Percentiles rank a stretch among this genome's conserved stretches.
Conservation (phyloP, 2,329 filamentous ascomycete genomes). For the Colletotrichum filicis region DNA sequence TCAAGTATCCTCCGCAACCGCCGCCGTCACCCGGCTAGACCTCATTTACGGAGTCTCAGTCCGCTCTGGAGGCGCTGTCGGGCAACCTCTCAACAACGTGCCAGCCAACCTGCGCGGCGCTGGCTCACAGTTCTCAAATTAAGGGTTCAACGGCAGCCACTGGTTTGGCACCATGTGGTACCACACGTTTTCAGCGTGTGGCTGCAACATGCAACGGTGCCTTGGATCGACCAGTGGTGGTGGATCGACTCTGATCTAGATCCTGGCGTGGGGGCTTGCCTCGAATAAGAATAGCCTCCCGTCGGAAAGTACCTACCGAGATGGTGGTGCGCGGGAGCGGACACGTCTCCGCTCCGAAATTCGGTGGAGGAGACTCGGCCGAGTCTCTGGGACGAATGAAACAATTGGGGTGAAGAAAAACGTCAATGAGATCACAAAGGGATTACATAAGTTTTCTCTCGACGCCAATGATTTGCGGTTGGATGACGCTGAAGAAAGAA, state of each 20-base stretch:
- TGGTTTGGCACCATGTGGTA: background rate
- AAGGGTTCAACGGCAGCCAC: background rate
- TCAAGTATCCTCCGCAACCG: background rate
- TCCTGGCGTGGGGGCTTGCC: background rate
- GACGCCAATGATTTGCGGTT: no score
- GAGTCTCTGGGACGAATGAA: background rate
- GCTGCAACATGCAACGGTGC: background rate
- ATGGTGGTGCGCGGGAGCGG: background rate
- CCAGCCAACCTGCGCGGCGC: background rate
- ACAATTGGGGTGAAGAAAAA: background rate
- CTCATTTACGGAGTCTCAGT: background rate
- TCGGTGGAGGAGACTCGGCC: no score
- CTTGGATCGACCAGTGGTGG: background rate
- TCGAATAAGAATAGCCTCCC: background rate
- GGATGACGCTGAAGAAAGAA: no score
- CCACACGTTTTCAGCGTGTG: background rate
- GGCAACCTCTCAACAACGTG: background rate
- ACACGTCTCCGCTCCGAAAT: background rate
- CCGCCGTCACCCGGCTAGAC: background rate
- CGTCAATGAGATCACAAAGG: background rate
- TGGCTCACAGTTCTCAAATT: background rate
- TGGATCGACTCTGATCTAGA: background rate
- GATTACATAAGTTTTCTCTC: background rate
- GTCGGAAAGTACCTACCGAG: background rate
- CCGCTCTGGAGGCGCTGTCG: background rate